A percentile compares a stretch with the other conserved stretches of the same genome.
These are phyloP conservation scores for Obba rivulosa DNA, from an alignment of 768 basidiomycete species.

Conservation along the genomic window DNA sequence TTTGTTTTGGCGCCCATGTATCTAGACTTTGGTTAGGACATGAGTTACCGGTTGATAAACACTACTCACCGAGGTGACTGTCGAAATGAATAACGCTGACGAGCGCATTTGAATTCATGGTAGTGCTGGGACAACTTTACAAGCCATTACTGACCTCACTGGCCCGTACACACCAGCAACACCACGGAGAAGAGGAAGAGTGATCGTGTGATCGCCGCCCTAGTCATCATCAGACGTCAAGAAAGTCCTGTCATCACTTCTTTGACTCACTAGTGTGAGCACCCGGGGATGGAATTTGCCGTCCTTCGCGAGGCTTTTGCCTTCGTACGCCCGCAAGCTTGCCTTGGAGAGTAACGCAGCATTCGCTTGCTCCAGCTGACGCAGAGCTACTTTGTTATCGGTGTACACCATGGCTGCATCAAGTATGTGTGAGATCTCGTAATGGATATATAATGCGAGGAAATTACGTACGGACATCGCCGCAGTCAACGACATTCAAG, in stretches of 20 bases:
- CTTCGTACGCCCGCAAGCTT: conserved; percentile 9
- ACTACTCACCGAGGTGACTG: conserved; percentile 23
- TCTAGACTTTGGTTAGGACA: conserved; percentile 3
- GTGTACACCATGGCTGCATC: conserved; percentile 20
- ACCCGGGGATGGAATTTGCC: conserved; percentile 30
- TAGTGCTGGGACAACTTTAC: too few species aligned
- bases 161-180: conserved; percentile 27
- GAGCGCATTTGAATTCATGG: not conserved
- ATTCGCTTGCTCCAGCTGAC: conserved; percentile 28
- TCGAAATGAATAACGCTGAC: conserved; percentile 30
- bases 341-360: conserved; percentile 15
- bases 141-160: conserved; percentile 22
- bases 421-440: too few species aligned
- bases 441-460: not conserved
- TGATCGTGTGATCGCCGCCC: conserved; percentile 29
- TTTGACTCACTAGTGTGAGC: conserved; percentile 25
- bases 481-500: conserved; percentile 26
- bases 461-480: conserved; percentile 23
- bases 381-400: conserved; percentile 27
- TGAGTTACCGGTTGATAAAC: not conserved
- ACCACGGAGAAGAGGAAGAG: conserved; percentile 26
- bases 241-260: too few species aligned
- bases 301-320: conserved; percentile 24
- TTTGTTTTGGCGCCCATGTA: conserved; percentile 17
- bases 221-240: not conserved